Percentiles rank a stretch among this genome's conserved stretches.
These are phyloP conservation scores for Chytriomyces confervae DNA, from an alignment of 192 early-diverging fungal species.

Conservation along the genomic window DNA sequence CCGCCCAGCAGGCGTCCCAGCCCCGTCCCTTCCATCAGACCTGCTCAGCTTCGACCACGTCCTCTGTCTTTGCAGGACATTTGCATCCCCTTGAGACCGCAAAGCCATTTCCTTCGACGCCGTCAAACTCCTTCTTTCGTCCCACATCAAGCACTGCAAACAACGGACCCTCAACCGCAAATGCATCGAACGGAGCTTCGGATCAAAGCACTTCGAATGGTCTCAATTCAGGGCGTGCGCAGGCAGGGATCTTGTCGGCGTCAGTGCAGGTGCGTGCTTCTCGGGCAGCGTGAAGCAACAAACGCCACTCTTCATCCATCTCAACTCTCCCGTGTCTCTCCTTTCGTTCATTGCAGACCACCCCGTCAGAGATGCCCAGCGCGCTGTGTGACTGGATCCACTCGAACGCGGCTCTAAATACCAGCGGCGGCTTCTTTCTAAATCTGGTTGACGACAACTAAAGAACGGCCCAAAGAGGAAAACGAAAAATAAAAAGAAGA, in stretches of 20 bases:
- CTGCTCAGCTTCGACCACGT: background rate
- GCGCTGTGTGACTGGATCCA: conserved; percentile 16
- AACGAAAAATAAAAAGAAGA: background rate
- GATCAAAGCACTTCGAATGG: background rate
- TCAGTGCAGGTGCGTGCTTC: background rate
- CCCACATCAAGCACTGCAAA: background rate
- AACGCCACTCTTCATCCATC: background rate
- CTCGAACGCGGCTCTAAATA: conserved; percentile 23
- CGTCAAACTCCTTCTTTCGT: background rate
- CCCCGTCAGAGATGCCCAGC: conserved; percentile 1
- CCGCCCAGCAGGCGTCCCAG: too few relatives aligned
- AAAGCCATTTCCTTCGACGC: background rate
- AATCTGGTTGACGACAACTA: conserved; percentile 32
- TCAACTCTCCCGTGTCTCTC: background rate
- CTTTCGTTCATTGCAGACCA: background rate
- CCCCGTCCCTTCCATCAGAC: too few relatives aligned
- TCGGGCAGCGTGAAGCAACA: background rate
- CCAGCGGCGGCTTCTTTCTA: conserved; percentile 23
- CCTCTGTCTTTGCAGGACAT: background rate
- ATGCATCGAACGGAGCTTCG: background rate
- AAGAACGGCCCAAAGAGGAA: background rate
- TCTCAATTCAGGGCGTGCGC: background rate
- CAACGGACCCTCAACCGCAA: background rate
- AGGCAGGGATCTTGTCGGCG: background rate
- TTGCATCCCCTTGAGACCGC: background rate